These are phyloP conservation scores for Arthonia radiata DNA, from an alignment of 495 filamentous ascomycete genomes.

Conservation along the genomic window DNA sequence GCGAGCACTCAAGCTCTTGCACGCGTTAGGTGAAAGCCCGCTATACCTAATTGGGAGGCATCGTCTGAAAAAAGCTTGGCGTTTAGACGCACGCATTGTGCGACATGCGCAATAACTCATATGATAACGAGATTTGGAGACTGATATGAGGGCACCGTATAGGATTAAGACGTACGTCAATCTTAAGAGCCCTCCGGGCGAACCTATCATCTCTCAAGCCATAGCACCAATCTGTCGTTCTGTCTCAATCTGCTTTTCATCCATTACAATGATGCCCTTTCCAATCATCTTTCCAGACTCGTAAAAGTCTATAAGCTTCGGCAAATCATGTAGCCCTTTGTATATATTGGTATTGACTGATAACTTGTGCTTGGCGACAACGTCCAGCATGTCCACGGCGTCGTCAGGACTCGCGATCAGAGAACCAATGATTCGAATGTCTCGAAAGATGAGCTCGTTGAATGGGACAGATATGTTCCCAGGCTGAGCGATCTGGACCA, in stretches of 20 bases:
- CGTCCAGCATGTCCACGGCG: conserved; percentile 23
- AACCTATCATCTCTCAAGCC: too few relatives aligned
- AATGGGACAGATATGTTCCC: conserved; percentile 24
- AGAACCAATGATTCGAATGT: conserved; percentile 24
- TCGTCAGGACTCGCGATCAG: conserved; percentile 22
- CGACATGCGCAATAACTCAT: too few relatives aligned
- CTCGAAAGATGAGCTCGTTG: conserved; percentile 26
- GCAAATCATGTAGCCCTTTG: conserved; percentile 25
- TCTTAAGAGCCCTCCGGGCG: too few relatives aligned
- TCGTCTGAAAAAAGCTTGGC: too few relatives aligned
- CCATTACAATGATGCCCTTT: conserved; percentile 27
- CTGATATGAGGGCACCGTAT: too few relatives aligned
- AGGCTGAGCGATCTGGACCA: conserved; percentile 30
- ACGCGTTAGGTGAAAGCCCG: too few relatives aligned
- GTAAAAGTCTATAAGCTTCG: conserved; percentile 21
- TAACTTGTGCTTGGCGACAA: conserved; percentile 25
- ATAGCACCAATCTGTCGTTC: too few relatives aligned
- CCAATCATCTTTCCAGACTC: conserved; percentile 25
- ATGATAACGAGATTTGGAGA: too few relatives aligned
- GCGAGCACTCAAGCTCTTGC: too few relatives aligned
- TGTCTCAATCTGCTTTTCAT: conserved; percentile 6
- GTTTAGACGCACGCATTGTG: too few relatives aligned
- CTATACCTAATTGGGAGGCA: too few relatives aligned
- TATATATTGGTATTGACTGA: conserved; percentile 25
- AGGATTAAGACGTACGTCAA: too few relatives aligned